Evolutionary conservation across 805 yeast species (phyloP), one percentile per base, ranked within the genome.

Genomic region (Saccharomycopsis selenospora): DNA sequence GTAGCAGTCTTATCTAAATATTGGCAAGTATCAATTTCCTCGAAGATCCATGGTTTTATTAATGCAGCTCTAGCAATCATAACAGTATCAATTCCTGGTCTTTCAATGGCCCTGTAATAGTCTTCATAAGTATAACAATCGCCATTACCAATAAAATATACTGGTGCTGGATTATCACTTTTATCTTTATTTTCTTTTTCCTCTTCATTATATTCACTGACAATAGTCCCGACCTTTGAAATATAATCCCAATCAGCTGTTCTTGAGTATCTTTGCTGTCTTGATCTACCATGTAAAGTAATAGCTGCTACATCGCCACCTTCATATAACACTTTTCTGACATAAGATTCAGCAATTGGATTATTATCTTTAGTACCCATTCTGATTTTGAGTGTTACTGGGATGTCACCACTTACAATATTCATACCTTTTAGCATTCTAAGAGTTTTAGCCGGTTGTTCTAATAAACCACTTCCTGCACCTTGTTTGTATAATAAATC

Each of bases 41-140:
- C 97, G 58, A 91, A 93, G 45, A 93, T 86, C 99, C 99, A 93
- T 29, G 99, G 99, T 67, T 93, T 93, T 63, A 93, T 90, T 55
- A 93, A 75, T 1, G 98, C 98, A 48, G 98, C 99, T 60, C 99
- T 77, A 2, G 98, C 99, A 47, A 93, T 87, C 97, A 95, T 93
- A 14, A 89, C 95, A 26, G 93, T 80, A 67, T 93, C 99, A 50
- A 91, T 80, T 20, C 85, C 84, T 26, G 76, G 76, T 14, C 68
- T 69, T 24, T 68, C 65, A 38, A 81, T 71, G 8, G 84, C 89
- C 28, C 70, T 72, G 64, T 87, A 76, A 95, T 96, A 93, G 62
- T 93, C 98, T 59, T 85, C 85, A 68, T 76, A 79, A 17, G 87
- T 82, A 69, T 73, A 90, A 42, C 88, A 78, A 63, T 93, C 99